Evolutionary conservation across 2,329 filamentous ascomycete genomes (phyloP).

Genomic region (Colletotrichum australisinense): DNA sequence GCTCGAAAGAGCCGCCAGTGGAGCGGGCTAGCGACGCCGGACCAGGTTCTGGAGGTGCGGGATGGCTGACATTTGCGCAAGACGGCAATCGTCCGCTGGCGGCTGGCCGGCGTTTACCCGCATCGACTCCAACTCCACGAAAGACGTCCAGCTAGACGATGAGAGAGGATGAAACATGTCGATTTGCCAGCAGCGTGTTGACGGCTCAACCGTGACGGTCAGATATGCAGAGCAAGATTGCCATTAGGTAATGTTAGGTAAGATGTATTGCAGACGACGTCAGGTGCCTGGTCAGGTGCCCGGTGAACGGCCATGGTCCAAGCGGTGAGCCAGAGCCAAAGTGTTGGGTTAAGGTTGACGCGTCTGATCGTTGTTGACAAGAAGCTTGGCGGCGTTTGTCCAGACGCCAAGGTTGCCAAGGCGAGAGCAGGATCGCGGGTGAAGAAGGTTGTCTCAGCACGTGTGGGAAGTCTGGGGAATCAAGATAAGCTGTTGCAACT

Average conservation of each 20-base stretch:
- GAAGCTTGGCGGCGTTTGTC: conserved; percentile 29
- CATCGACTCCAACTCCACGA: neutral
- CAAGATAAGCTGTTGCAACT: conserved; percentile 13
- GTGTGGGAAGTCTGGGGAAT: conserved; percentile 30
- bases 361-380: conserved; percentile 35
- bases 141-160: neutral
- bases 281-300: conserved; percentile 19
- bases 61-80: conserved; percentile 15
- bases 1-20: conserved; percentile 28
- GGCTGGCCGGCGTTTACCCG: conserved; percentile 13
- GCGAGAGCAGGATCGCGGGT: conserved; percentile 26
- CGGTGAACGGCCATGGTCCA: conserved; percentile 3
- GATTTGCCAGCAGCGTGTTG: neutral
- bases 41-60: conserved; percentile 1
- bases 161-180: neutral
- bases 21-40: conserved; percentile 21
- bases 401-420: conserved; percentile 34
- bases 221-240: neutral
- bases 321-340: conserved; percentile 29
- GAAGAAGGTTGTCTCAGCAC: conserved; percentile 37
- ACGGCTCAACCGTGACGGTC: neutral
- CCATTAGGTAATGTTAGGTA: conserved; percentile 32
- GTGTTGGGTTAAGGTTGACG: conserved; percentile 34
- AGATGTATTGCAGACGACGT: conserved; percentile 11
- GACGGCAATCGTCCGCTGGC: neutral